phyloP scores from a whole-genome alignment of 169 alveolate genomes.

The Plasmodium gallinaceum region DNA sequence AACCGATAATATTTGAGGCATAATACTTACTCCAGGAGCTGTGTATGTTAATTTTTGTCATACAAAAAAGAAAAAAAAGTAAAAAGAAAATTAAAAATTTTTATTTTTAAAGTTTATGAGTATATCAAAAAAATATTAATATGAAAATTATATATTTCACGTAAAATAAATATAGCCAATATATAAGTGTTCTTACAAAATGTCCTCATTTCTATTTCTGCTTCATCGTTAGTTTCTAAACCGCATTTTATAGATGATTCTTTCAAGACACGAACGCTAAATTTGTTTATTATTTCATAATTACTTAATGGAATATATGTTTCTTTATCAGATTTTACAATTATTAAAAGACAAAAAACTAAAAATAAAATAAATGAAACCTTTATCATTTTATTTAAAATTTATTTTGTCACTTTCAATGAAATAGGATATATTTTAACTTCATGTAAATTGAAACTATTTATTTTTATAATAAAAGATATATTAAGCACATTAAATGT shows the following conservation, averaged over 20 bases:
- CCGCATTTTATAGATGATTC: slow-evolving; percentile 46
- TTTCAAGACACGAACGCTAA: slow-evolving; percentile 63
- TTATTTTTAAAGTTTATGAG: neutral
- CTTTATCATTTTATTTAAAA: slow-evolving; percentile 14
- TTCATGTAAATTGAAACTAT: neutral
- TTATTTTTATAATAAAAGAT: neutral
- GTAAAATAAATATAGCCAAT: neutral
- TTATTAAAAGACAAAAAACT: slow-evolving; percentile 15
- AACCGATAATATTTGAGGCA: slow-evolving; percentile 71
- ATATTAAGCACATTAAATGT: neutral
- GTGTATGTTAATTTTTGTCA: neutral
- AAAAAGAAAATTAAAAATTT: slow-evolving; percentile 7
- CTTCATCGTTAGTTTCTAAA: slow-evolving; percentile 37
- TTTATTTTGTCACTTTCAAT: neutral
- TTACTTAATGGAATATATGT: slow-evolving; percentile 18
- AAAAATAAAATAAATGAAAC: slow-evolving; percentile 15
- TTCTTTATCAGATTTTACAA: slow-evolving; percentile 36
- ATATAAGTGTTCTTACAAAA: slow-evolving; percentile 31
- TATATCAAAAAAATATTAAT: too few relatives aligned
- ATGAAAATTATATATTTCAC: neutral
- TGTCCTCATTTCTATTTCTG: slow-evolving; percentile 68
- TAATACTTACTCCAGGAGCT: slow-evolving; percentile 72
- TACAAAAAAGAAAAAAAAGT: slow-evolving; percentile 11
- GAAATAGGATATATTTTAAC: neutral
- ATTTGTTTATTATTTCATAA: slow-evolving; percentile 49